A percentile compares a stretch with the other conserved stretches of the same genome.
These are phyloP conservation scores for Potentilla sterilis DNA, from an alignment of 306 rosid species.

Conservation along the genomic window DNA sequence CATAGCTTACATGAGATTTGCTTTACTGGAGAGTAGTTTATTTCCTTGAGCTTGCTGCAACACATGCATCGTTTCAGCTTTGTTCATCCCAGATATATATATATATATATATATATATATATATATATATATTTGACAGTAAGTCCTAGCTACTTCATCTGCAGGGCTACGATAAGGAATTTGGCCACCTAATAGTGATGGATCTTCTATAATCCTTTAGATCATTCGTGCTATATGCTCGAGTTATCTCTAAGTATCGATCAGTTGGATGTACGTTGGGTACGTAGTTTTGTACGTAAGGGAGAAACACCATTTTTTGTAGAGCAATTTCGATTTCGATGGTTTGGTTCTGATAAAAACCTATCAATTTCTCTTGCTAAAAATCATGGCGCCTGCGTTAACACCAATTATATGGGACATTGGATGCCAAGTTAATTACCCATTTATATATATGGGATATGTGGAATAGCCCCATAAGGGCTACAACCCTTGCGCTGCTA, in stretches of 20 bases:
- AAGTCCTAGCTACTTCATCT: background rate
- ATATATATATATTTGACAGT: background rate
- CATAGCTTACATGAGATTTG: slow-evolving; percentile 11
- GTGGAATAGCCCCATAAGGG: slow-evolving; percentile 6
- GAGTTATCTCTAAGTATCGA: background rate
- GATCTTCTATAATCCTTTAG: background rate
- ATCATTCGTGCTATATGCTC: background rate
- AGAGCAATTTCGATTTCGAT: background rate
- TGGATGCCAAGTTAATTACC: background rate
- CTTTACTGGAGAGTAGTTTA: background rate
- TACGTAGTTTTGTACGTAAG: background rate
- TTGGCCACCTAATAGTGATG: background rate
- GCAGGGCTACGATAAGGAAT: background rate
- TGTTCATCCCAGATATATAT: slow-evolving; percentile 1
- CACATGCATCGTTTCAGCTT: slow-evolving; percentile 10
- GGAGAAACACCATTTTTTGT: background rate
- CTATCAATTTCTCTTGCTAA: background rate
- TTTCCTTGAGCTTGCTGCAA: slow-evolving; percentile 6
- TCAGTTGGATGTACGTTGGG: background rate
- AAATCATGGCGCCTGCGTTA: background rate
- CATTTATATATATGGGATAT: background rate
- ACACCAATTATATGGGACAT: slow-evolving; percentile 9
- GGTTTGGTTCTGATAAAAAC: background rate
- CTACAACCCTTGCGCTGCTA: slow-evolving; percentile 3
- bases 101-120: background rate